Conservation (phyloP, 139 green algal species). For the Picochlorum sp. region DNA sequence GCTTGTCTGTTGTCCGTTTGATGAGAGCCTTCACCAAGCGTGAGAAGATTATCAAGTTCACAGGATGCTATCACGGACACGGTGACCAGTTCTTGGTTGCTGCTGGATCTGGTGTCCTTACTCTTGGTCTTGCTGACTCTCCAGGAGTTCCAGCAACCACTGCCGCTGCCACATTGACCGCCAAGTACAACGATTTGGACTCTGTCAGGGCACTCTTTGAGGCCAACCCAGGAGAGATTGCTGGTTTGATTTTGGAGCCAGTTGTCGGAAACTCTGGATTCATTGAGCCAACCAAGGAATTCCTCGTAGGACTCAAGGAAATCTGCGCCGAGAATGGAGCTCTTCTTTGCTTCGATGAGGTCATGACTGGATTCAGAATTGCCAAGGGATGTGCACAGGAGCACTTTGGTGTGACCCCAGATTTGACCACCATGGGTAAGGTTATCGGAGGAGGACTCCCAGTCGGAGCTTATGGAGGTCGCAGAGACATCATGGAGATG, state of each 20-base stretch:
- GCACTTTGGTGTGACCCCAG: constrained; percentile 93
- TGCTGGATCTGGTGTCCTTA: constrained; percentile 89
- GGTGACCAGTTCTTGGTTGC: constrained; percentile 92
- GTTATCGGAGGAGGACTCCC: constrained; percentile 97
- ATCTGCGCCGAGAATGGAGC: constrained; percentile 76
- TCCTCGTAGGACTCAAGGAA: constrained; percentile 86
- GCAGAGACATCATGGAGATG: constrained; percentile 94
- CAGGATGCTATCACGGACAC: constrained; percentile 98
- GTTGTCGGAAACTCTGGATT: constrained; percentile 98
- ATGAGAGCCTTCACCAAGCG: constrained; percentile 95
- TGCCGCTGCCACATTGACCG: constrained; percentile 57
- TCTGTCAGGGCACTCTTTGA: constrained; percentile 70
- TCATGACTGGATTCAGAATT: constrained; percentile 93
- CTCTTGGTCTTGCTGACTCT: constrained; percentile 95
- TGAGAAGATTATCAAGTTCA: constrained; percentile 98
- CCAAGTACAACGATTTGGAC: constrained; percentile 65
- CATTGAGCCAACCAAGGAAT: constrained; percentile 87
- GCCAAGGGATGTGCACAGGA: constrained; percentile 76
- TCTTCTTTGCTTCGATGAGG: constrained; percentile 97
- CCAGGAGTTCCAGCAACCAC: constrained; percentile 68
- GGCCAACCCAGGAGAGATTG: constrained; percentile 93
- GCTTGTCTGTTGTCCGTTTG: constrained; percentile 92
- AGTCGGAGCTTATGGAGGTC: constrained; percentile 94
- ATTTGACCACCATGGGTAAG: constrained; percentile 99
- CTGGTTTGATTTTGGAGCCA: constrained; percentile 96